A percentile compares a stretch with the other conserved stretches of the same genome.
Evolutionary conservation across 257 asterid genomes (phyloP).

Genomic region (Leonotis leonurus): DNA sequence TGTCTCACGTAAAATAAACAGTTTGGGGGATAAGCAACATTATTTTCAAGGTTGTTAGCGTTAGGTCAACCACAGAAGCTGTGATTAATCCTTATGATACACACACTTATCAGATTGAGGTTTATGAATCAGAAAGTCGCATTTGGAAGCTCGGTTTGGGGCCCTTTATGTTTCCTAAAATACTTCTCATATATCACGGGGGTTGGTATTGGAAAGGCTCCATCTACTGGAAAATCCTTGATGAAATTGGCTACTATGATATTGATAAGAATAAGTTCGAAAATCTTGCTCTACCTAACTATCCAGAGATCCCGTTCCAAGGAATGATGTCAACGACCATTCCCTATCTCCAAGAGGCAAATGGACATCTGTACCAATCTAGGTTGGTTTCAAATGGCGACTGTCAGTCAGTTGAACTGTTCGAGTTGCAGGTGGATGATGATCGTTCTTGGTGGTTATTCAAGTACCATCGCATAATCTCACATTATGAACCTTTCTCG

Average conservation of each 20-base stretch:
- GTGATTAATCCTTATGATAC: neutral
- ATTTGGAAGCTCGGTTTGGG: conserved; percentile 4
- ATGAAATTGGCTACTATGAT: neutral
- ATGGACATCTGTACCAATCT: neutral
- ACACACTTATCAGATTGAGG: conserved; percentile 15
- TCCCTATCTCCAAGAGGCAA: neutral
- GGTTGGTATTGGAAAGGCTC: conserved; percentile 19
- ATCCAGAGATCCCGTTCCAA: neutral
- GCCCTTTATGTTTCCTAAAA: neutral
- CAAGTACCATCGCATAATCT: neutral
- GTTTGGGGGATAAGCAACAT: no score
- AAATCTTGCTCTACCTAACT: neutral
- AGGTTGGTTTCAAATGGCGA: neutral
- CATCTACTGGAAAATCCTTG: conserved; percentile 8
- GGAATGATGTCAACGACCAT: neutral
- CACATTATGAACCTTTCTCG: neutral
- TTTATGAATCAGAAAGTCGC: conserved; percentile 8
- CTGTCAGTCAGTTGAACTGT: neutral
- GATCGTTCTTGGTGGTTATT: conserved; percentile 8
- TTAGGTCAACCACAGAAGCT: neutral
- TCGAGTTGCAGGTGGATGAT: conserved; percentile 3
- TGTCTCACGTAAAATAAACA: no score
- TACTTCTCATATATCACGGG: neutral
- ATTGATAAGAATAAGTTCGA: neutral
- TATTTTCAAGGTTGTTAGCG: conserved; percentile 19